phyloP scores from a whole-genome alignment of 345 rosid species.

The Eucalyptus pauciflora region DNA sequence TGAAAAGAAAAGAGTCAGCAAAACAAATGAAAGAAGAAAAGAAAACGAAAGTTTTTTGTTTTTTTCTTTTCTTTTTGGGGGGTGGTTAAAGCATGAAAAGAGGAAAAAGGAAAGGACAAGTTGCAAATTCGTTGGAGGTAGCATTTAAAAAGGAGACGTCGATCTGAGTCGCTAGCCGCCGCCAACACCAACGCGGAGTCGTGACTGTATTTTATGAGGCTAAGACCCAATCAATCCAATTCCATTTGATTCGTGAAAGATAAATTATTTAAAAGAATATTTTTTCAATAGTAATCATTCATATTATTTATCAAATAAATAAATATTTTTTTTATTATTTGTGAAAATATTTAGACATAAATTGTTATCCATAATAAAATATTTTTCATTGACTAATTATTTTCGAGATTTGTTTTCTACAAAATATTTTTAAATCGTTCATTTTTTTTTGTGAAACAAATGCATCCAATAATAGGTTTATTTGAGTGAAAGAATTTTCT shows the following conservation, averaged over 20 bases:
- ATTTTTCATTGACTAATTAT: background rate
- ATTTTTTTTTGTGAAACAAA: background rate
- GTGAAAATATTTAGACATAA: background rate
- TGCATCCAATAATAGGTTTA: background rate
- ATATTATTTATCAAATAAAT: background rate
- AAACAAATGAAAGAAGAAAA: background rate
- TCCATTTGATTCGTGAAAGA: background rate
- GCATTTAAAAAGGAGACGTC: background rate
- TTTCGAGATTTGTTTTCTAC: no score
- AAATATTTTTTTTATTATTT: background rate
- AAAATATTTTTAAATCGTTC: rapidly evolving
- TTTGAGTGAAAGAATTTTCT: background rate
- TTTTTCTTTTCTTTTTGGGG: no score
- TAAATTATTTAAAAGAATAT: background rate
- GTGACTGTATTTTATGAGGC: no score
- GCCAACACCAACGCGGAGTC: background rate
- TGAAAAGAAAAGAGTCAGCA: background rate
- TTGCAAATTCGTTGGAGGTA: background rate
- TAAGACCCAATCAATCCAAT: background rate
- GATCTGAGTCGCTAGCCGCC: background rate
- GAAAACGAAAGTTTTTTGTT: background rate
- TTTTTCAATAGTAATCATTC: background rate
- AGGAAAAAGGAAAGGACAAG: background rate
- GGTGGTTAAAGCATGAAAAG: background rate
- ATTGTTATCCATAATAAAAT: rapidly evolving